Conservation (phyloP, 768 basidiomycete genomes). For the Lentinula lateritia region DNA sequence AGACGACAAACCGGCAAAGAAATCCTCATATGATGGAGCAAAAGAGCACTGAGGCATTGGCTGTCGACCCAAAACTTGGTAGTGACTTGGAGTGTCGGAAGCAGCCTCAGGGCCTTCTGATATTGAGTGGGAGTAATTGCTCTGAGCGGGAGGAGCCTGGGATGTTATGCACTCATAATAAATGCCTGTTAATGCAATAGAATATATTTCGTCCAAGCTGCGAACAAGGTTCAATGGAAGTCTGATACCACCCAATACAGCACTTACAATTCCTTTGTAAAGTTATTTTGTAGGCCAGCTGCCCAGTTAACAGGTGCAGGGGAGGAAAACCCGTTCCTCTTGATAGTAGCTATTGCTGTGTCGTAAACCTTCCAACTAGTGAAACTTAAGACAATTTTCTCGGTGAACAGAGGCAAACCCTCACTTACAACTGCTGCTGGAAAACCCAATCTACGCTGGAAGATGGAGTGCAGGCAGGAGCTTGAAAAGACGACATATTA, state of each 20-base stretch:
- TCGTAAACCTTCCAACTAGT: not conserved
- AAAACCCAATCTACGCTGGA: not conserved
- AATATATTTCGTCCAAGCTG: not conserved
- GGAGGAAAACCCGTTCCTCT: not conserved
- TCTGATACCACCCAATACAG: too few species aligned
- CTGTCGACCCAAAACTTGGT: not conserved
- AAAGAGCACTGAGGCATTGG: not conserved
- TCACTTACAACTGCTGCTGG: not conserved
- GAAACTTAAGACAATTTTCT: not conserved
- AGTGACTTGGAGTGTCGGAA: too few species aligned
- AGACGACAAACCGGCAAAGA: not conserved
- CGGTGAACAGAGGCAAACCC: not conserved
- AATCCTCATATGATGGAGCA: not conserved
- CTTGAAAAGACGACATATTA: not conserved
- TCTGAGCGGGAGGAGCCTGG: not conserved
- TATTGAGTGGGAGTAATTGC: not conserved
- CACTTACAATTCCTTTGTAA: not conserved
- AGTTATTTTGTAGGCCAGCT: not conserved
- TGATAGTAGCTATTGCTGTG: not conserved
- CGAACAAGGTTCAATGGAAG: too few species aligned
- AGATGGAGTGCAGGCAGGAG: not conserved
- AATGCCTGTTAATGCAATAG: not conserved
- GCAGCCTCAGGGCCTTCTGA: not conserved
- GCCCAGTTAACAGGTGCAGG: not conserved
- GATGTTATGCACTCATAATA: not conserved